Percentiles rank a stretch among this genome's conserved stretches.
phyloP scores from a whole-genome alignment of 768 basidiomycete genomes.

The Boletus rubropictus region DNA sequence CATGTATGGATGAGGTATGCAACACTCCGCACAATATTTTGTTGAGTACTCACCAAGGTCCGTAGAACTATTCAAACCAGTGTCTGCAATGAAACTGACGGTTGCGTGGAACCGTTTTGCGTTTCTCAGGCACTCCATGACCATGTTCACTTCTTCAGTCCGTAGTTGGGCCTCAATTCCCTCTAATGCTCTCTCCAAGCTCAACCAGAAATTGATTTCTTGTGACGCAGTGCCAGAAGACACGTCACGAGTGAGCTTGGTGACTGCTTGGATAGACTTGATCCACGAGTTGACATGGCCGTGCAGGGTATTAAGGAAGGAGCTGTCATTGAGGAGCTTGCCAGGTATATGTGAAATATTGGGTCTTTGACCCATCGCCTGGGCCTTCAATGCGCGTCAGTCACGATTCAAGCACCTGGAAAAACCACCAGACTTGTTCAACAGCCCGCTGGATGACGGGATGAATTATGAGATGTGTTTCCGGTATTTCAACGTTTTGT shows the following conservation, averaged over 20 bases:
- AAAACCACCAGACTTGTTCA: slow-evolving; percentile 45
- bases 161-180: slow-evolving; percentile 87
- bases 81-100: slow-evolving; percentile 96
- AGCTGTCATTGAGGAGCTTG: slow-evolving; percentile 75
- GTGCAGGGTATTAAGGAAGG: slow-evolving; percentile 91
- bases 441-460: slow-evolving; percentile 85
- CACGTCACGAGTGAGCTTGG: slow-evolving; percentile 92
- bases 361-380: slow-evolving; percentile 52
- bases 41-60: slow-evolving; percentile 58
- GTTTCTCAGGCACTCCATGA: slow-evolving; percentile 89
- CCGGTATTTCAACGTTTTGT: slow-evolving; percentile 98
- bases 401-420: slow-evolving; percentile 27
- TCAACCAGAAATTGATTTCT: slow-evolving; percentile 99
- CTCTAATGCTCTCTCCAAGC: slow-evolving; percentile 88
- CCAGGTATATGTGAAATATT: slow-evolving; percentile 71
- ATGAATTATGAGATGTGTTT: slow-evolving; percentile 89
- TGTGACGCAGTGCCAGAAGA: slow-evolving; percentile 93
- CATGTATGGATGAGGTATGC: not conserved
- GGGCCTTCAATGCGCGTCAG: slow-evolving; percentile 31
- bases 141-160: slow-evolving; percentile 88
- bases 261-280: slow-evolving; percentile 94
- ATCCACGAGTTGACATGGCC: slow-evolving; percentile 96
- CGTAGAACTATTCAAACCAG: slow-evolving; percentile 89
- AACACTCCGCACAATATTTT: not conserved
- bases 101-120: slow-evolving; percentile 97